Conservation (phyloP, 305 asterid genomes). For the Fraxinus latifolia region DNA sequence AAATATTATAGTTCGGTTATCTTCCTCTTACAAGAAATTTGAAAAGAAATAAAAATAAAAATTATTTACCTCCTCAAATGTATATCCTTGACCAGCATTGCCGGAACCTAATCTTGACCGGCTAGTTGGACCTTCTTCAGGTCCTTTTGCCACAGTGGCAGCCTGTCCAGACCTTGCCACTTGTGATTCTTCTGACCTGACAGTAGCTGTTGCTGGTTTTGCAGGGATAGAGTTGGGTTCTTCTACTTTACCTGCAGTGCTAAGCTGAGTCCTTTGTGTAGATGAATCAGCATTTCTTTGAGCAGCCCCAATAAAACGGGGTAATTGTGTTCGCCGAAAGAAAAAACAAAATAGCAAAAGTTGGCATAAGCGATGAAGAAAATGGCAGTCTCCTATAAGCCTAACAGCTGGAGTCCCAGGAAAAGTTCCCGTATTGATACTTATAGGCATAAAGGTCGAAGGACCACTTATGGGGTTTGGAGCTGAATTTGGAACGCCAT, state of each 20-base stretch:
- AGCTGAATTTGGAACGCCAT: constrained; percentile 76
- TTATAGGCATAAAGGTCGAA: constrained; percentile 84
- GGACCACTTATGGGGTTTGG: constrained; percentile 88
- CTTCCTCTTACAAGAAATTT: neutral
- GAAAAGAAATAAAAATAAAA: neutral
- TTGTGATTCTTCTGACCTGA: constrained; percentile 64
- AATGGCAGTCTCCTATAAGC: constrained; percentile 97
- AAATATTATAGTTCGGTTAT: neutral
- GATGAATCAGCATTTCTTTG: constrained; percentile 84
- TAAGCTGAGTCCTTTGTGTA: constrained; percentile 63
- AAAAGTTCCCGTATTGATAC: constrained; percentile 96
- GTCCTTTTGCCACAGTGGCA: constrained; percentile 60
- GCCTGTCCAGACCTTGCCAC: constrained; percentile 59
- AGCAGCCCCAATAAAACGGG: constrained; percentile 66
- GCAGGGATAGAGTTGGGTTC: constrained; percentile 58
- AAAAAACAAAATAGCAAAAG: constrained; percentile 90
- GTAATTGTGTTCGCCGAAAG: constrained; percentile 86
- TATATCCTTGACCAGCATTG: constrained; percentile 99
- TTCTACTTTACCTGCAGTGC: constrained; percentile 61
- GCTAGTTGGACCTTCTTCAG: constrained; percentile 86
- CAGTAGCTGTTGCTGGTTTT: constrained; percentile 47
- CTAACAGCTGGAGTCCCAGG: constrained; percentile 99
- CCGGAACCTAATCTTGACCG: constrained; percentile 93
- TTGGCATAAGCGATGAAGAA: constrained; percentile 91
- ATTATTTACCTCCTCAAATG: constrained; percentile 83